Conservation (phyloP, 108 stramenopile species). For the Cyclostephanos tholiformis region DNA sequence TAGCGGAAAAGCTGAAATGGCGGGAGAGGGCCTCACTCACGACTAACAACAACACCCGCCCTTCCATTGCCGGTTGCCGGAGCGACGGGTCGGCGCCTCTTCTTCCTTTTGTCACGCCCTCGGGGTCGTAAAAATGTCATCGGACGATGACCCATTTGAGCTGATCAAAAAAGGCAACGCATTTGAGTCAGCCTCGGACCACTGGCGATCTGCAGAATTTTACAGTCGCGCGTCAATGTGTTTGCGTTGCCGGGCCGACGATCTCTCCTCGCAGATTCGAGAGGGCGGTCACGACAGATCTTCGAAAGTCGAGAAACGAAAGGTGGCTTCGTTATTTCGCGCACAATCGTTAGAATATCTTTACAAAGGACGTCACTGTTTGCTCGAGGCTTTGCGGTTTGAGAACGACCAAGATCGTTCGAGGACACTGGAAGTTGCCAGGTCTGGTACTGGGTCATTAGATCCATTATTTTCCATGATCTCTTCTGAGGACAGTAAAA, state of each 20-base stretch:
- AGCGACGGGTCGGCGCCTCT: too few relatives aligned
- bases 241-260: slow-evolving; percentile 29
- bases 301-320: slow-evolving; percentile 22
- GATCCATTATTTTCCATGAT: slow-evolving; percentile 27
- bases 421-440: slow-evolving; percentile 13
- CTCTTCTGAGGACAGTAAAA: slow-evolving; percentile 21
- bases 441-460: slow-evolving; percentile 12
- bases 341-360: slow-evolving; percentile 41
- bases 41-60: too few relatives aligned
- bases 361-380: slow-evolving; percentile 34
- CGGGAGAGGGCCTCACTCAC: too few relatives aligned
- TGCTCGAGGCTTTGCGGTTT: slow-evolving; percentile 26
- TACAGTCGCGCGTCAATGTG: slow-evolving; percentile 24
- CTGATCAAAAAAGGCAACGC: slow-evolving; percentile 39
- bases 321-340: slow-evolving; percentile 25
- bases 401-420: slow-evolving; percentile 41
- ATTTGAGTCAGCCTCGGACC: slow-evolving; percentile 24
- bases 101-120: neutral
- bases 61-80: too few relatives aligned
- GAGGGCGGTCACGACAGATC: slow-evolving; percentile 1
- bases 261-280: slow-evolving; percentile 5
- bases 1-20: too few relatives aligned
- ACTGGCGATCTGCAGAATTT: slow-evolving; percentile 35
- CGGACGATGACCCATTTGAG: slow-evolving; percentile 37
- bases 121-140: neutral